A percentile compares a stretch with the other conserved stretches of the same genome.
These are phyloP conservation scores for Hydnum rufescens DNA, from an alignment of 768 basidiomycete species.

Conservation along the genomic window DNA sequence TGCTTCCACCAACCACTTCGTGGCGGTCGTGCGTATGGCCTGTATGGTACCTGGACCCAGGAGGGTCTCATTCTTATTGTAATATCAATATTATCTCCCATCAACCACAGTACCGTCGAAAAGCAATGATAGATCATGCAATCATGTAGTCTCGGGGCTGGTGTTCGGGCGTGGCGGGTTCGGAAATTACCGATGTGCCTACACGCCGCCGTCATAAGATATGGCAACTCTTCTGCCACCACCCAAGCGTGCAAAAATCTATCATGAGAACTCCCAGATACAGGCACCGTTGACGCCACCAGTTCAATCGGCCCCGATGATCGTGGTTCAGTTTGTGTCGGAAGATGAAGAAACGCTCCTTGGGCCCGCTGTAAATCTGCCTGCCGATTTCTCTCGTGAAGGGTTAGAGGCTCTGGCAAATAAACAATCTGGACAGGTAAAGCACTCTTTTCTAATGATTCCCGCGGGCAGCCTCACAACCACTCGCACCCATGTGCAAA, in stretches of 20 bases:
- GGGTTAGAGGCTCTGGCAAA: slow-evolving; percentile 80
- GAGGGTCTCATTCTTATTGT: too few relatives aligned
- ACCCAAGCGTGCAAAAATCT: slow-evolving; percentile 70
- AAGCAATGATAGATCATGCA: too few relatives aligned
- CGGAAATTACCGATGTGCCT: too few relatives aligned
- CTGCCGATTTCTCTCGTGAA: slow-evolving; percentile 68
- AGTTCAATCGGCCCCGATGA: slow-evolving; percentile 26
- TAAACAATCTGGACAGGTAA: slow-evolving; percentile 55
- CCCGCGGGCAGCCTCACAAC: too few relatives aligned
- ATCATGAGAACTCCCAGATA: slow-evolving; percentile 28
- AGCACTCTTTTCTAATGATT: slow-evolving; percentile 13
- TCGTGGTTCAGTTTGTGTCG: slow-evolving; percentile 84
- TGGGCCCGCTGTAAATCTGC: slow-evolving; percentile 76
- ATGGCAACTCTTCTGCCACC: slow-evolving; percentile 82
- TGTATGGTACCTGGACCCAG: too few relatives aligned
- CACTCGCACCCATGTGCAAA: background rate
- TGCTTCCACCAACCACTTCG: too few relatives aligned
- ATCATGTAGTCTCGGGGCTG: too few relatives aligned
- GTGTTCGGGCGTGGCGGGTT: too few relatives aligned
- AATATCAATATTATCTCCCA: too few relatives aligned
- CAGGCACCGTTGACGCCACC: slow-evolving; percentile 14
- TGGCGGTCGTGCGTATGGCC: too few relatives aligned
- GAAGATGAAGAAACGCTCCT: slow-evolving; percentile 52
- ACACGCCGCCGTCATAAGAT: background rate
- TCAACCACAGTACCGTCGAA: too few relatives aligned